phyloP scores from a whole-genome alignment of 1,139 yeast species.

The Debaryomyces fabryi region DNA sequence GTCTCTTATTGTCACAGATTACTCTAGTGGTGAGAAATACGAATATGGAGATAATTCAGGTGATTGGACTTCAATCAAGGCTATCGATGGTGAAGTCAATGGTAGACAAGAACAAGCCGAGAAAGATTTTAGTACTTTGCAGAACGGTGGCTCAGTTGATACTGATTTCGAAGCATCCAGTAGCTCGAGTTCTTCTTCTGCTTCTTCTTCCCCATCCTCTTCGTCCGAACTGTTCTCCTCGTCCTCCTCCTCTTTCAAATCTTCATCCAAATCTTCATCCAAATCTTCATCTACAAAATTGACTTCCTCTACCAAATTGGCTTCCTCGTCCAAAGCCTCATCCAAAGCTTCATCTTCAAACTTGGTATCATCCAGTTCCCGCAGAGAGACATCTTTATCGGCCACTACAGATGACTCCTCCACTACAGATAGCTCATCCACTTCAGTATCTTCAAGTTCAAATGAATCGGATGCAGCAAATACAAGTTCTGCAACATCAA shows the following conservation, averaged over 20 bases:
- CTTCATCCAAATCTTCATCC: constrained; percentile 22
- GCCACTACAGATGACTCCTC: neutral
- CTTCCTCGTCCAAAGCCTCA: neutral
- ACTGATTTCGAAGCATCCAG: constrained; percentile 6
- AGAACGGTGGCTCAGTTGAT: constrained; percentile 22
- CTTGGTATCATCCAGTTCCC: neutral
- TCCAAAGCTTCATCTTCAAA: neutral
- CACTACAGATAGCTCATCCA: constrained; percentile 6
- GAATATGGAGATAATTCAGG: constrained; percentile 68
- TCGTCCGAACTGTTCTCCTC: constrained; percentile 19
- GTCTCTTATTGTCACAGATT: constrained; percentile 67
- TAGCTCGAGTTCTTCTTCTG: constrained; percentile 6
- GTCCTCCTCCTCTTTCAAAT: constrained; percentile 31
- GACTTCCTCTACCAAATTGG: constrained; percentile 13
- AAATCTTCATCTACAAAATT: constrained; percentile 22
- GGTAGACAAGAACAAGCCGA: constrained; percentile 59
- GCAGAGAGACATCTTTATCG: neutral
- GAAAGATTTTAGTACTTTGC: constrained; percentile 48
- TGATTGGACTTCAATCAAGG: constrained; percentile 64
- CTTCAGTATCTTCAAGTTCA: neutral
- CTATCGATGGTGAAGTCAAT: constrained; percentile 63
- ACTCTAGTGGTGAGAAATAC: constrained; percentile 76
- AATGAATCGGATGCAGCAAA: neutral
- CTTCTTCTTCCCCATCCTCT: neutral
- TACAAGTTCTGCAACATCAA: neutral